These are phyloP conservation scores for Botrytis aclada DNA, from an alignment of 2,329 filamentous ascomycete genomes.

Conservation along the genomic window DNA sequence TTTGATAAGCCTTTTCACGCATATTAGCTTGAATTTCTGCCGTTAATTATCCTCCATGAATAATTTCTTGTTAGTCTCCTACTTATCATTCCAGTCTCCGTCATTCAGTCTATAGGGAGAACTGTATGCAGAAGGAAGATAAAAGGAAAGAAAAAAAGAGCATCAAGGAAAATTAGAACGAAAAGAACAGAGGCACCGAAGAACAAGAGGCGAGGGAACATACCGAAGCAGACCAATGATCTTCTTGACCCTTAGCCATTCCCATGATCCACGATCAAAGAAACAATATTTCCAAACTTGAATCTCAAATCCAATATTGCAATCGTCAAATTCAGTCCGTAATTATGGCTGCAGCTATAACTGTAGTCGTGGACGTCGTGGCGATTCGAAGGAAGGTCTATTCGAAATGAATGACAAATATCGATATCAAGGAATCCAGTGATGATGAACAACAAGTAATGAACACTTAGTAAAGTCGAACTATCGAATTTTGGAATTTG, in stretches of 20 bases:
- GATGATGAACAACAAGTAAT: not conserved
- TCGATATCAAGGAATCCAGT: not conserved
- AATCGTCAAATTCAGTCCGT: not conserved
- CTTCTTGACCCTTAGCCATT: slow-evolving; percentile 26
- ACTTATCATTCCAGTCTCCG: no score
- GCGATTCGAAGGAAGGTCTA: not conserved
- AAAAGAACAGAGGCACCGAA: not conserved
- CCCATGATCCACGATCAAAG: not conserved
- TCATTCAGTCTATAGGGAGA: not conserved
- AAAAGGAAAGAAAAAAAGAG: not conserved
- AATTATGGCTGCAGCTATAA: not conserved
- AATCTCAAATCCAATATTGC: not conserved
- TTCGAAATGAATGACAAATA: not conserved
- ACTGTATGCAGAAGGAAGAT: not conserved
- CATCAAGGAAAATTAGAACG: not conserved
- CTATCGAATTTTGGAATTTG: not conserved
- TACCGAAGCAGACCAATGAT: slow-evolving; percentile 43
- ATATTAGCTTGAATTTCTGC: not conserved
- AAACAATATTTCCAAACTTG: not conserved
- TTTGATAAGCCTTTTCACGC: slow-evolving; percentile 49
- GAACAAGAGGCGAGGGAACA: rapidly evolving
- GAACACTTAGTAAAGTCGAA: not conserved
- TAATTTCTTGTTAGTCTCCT: no score
- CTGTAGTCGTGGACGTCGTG: not conserved
- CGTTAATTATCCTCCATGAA: not conserved